Evolutionary conservation across 805 yeast species (phyloP).

Genomic region (Starmerella riodocensis): DNA sequence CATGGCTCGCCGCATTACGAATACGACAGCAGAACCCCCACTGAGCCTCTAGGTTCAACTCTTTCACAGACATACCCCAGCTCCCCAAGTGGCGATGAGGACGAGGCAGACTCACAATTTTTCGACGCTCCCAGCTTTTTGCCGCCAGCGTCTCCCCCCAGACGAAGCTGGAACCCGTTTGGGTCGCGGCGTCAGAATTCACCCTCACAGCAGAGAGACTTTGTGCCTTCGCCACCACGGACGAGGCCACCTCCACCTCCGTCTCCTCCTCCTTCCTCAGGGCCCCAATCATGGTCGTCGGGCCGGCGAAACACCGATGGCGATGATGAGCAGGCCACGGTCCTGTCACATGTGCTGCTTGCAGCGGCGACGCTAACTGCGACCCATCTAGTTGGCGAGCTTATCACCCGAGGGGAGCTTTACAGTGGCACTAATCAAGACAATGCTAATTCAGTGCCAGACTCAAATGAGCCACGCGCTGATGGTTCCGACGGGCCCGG

Average conservation of each 20-base stretch:
- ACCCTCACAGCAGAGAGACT: no score
- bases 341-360: constrained; percentile 9
- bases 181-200: no score
- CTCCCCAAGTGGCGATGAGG: background rate
- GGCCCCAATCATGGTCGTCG: no score
- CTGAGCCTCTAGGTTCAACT: no score
- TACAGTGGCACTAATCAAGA: constrained; percentile 7
- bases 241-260: constrained; percentile 1
- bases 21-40: no score
- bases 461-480: background rate
- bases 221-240: no score
- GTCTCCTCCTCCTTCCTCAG: background rate
- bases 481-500: no score
- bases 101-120: background rate
- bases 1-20: no score
- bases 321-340: background rate
- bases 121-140: background rate
- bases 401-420: constrained; percentile 12
- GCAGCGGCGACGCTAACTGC: constrained; percentile 13
- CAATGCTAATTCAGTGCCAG: constrained; percentile 3
- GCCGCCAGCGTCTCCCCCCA: background rate
- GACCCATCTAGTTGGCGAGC: constrained; percentile 7
- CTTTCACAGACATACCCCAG: background rate
- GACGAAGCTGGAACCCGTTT: background rate
- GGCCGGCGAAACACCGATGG: background rate